Conservation (phyloP, 495 filamentous ascomycete genomes). For the Penicillium steckii region DNA sequence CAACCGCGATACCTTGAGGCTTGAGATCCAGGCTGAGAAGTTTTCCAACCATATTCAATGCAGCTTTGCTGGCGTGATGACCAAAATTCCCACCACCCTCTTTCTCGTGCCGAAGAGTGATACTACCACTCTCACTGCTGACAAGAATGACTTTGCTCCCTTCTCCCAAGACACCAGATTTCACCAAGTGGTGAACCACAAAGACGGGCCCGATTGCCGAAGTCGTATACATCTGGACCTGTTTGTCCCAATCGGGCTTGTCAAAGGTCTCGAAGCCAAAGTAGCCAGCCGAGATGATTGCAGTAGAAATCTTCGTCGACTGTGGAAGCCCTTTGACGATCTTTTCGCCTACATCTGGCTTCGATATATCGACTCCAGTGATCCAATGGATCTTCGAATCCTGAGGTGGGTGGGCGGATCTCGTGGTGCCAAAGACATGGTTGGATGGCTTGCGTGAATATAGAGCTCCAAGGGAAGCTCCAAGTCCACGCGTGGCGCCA, state of each 20-base stretch:
- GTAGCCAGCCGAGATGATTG: constrained; percentile 67
- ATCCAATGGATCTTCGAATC: constrained; percentile 44
- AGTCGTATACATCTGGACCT: constrained; percentile 70
- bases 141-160: constrained; percentile 65
- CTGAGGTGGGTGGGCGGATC: constrained; percentile 41
- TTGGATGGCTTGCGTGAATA: constrained; percentile 52
- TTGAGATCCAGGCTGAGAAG: constrained; percentile 67
- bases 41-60: constrained; percentile 74
- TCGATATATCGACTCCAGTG: constrained; percentile 53
- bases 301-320: constrained; percentile 48
- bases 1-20: constrained; percentile 60
- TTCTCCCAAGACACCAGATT: constrained; percentile 46
- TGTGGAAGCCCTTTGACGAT: constrained; percentile 44
- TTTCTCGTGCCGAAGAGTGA: constrained; percentile 62
- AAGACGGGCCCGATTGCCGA: constrained; percentile 66
- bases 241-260: constrained; percentile 61
- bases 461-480: constrained; percentile 55
- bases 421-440: constrained; percentile 59
- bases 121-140: constrained; percentile 66
- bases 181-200: constrained; percentile 59
- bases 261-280: constrained; percentile 64
- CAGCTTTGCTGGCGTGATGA: constrained; percentile 71
- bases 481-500: constrained; percentile 66
- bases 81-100: constrained; percentile 73
- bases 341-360: constrained; percentile 54